Evolutionary conservation across 2,329 filamentous ascomycete species (phyloP), one percentile per base, ranked within the genome.

Genomic region (Aspergillus brasiliensis): DNA sequence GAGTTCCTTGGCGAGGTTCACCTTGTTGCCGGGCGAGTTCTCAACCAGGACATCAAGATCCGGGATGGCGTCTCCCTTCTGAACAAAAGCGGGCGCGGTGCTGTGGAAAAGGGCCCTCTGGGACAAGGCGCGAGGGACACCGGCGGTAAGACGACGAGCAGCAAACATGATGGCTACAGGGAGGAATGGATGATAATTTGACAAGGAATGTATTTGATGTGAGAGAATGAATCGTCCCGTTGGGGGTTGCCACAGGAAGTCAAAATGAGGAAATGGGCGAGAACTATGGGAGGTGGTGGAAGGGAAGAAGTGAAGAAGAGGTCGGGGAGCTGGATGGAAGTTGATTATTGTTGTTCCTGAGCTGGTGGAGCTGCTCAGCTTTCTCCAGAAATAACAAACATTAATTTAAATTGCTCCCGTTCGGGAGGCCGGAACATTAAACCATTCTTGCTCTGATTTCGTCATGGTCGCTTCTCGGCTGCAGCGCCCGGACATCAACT

Each of bases 11-110:
- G 90, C 86, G 61, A 98, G 84, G 78, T 91, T 94, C 77, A 98
- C 87, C 79, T 93, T 95, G 84, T 92, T 96, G 62, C 91, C 92
- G 0, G 94, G 94, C n/a, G 90, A 92, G 78, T 86, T 84, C 80
- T 98, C 91, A 65, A 88, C 88, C 68, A 97, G 84, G 52, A 91
- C 87, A 65, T 92, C 87, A 59, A 94, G 79, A 77, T 87, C 80
- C 47, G 94, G 95, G 57, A 98, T 82, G 67, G 83, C 79, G 76
- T 97, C 92, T 71, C 93, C 93, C 61, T 87, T 87, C 70, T 90
- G 85, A 74, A 98, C 90, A 56, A 77, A 75, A 27, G 73, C 71
- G 19, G 76, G 76, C 8, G 73, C 71, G 34, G 76, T 74, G 68
- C 61, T 73, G 68, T 78, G 76, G 72, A 77, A 78, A 51, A 74